Conservation (phyloP, 306 rosid genomes). For the Vigna mungo region DNA sequence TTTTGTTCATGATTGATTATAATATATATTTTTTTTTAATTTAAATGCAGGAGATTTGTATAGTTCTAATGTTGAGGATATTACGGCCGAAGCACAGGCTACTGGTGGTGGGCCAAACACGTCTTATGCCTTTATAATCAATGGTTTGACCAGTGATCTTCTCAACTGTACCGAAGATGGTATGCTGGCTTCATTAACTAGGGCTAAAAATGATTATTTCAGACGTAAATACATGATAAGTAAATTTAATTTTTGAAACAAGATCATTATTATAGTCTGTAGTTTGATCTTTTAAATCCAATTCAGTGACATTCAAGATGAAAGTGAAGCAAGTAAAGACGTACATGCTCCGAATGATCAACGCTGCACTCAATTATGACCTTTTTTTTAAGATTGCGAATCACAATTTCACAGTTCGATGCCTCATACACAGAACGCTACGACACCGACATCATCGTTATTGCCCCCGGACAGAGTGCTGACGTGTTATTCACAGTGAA, state of each 20-base stretch:
- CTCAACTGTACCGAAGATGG: slow-evolving; percentile 50
- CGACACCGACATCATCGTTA: slow-evolving; percentile 52
- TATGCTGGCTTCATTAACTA: background rate
- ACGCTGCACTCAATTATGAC: slow-evolving; percentile 62
- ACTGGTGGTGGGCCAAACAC: slow-evolving; percentile 33
- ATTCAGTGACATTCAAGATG: slow-evolving; percentile 37
- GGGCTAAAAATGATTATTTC: no score
- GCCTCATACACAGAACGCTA: slow-evolving; percentile 54
- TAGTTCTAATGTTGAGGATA: slow-evolving; percentile 50
- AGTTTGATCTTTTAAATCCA: background rate
- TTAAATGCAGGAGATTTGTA: slow-evolving; percentile 65
- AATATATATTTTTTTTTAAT: background rate
- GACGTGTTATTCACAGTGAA: slow-evolving; percentile 55
- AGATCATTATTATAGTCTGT: no score
- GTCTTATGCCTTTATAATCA: slow-evolving; percentile 61
- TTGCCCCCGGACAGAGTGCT: slow-evolving; percentile 55
- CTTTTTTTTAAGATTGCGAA: slow-evolving; percentile 63
- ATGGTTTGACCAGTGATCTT: slow-evolving; percentile 65
- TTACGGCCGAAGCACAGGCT: slow-evolving; percentile 35
- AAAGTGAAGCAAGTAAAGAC: slow-evolving; percentile 56
- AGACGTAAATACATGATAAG: no score
- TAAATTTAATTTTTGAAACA: no score
- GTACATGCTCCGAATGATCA: slow-evolving; percentile 59
- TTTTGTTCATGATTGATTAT: background rate
- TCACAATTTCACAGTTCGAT: slow-evolving; percentile 64